phyloP scores from a whole-genome alignment of 2,329 filamentous ascomycete species.

The Aphanoascus verrucosus region DNA sequence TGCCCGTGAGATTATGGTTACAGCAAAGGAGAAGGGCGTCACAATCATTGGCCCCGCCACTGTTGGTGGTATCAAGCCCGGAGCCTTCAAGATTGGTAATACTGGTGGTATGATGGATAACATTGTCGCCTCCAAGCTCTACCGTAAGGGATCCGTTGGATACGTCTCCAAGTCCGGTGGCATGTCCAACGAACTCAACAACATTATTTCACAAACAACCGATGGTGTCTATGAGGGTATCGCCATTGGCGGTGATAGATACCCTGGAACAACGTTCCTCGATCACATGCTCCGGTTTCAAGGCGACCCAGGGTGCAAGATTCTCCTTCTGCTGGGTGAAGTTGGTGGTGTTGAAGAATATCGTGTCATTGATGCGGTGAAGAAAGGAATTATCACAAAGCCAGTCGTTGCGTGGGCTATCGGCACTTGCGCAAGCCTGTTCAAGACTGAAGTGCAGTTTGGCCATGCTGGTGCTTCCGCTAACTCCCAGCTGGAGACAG shows the following conservation, averaged over 20 bases:
- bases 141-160: conserved; percentile 95
- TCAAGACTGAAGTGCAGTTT: conserved; percentile 99
- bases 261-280: conserved; percentile 98
- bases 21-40: conserved; percentile 95
- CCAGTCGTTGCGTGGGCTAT: conserved; percentile 99
- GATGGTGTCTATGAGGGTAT: conserved; percentile 99
- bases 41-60: conserved; percentile 98
- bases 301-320: conserved; percentile 94
- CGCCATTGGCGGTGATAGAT: conserved; percentile 97
- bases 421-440: conserved; percentile 97
- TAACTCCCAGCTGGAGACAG: conserved; percentile 98
- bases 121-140: conserved; percentile 99
- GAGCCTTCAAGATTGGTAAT: conserved; percentile 99
- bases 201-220: conserved; percentile 92
- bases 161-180: conserved; percentile 99
- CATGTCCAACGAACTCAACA: conserved; percentile 99
- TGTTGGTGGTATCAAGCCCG: conserved; percentile 98
- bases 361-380: conserved; percentile 96
- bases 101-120: conserved; percentile 99
- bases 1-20: conserved; percentile 93
- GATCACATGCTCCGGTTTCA: conserved; percentile 96
- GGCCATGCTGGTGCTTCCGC: conserved; percentile 96
- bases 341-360: conserved; percentile 99
- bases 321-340: conserved; percentile 88
- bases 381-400: conserved; percentile 91